Percentiles rank a stretch among this genome's conserved stretches.
Evolutionary conservation across 441 rosid genomes (phyloP).

Genomic region (Syzygium malaccense): DNA sequence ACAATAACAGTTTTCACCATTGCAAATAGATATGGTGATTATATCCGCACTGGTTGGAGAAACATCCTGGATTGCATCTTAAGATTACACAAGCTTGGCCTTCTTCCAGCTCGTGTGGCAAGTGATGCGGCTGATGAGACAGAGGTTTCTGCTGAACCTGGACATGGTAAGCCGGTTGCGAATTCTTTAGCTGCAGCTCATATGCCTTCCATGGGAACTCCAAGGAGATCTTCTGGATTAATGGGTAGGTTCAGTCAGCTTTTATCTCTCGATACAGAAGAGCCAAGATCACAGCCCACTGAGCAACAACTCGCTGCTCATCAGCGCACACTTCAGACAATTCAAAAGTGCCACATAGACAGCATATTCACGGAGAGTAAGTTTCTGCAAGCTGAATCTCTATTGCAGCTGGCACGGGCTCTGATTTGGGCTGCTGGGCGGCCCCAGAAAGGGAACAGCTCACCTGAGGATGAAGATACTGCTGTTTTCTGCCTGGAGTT

Average conservation of each 20-base stretch:
- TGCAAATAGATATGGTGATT: slow-evolving; percentile 93
- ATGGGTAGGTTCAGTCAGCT: slow-evolving; percentile 98
- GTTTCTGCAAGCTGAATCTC: slow-evolving; percentile 85
- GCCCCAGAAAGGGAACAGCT: slow-evolving; percentile 66
- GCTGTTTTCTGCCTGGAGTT: slow-evolving; percentile 95
- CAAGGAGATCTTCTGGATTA: slow-evolving; percentile 82
- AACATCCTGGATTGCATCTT: slow-evolving; percentile 93
- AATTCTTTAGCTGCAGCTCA: slow-evolving; percentile 56
- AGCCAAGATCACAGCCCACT: slow-evolving; percentile 88
- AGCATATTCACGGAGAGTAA: slow-evolving; percentile 94
- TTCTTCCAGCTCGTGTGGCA: slow-evolving; percentile 96
- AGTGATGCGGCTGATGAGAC: slow-evolving; percentile 97
- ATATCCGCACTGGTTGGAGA: slow-evolving; percentile 90
- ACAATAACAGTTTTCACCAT: slow-evolving; percentile 90
- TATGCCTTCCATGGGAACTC: slow-evolving; percentile 55
- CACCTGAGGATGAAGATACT: slow-evolving; percentile 89
- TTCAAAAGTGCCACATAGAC: slow-evolving; percentile 89
- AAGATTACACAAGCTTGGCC: slow-evolving; percentile 92
- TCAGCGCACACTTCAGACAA: slow-evolving; percentile 77
- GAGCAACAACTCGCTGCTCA: slow-evolving; percentile 95
- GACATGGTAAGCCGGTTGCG: slow-evolving; percentile 68
- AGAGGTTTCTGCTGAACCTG: slow-evolving; percentile 68
- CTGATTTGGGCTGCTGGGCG: slow-evolving; percentile 85
- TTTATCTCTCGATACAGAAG: slow-evolving; percentile 89
- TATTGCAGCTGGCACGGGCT: slow-evolving; percentile 79